Conservation (phyloP, 2,329 filamentous ascomycete species). For the Volutella citrinella region DNA sequence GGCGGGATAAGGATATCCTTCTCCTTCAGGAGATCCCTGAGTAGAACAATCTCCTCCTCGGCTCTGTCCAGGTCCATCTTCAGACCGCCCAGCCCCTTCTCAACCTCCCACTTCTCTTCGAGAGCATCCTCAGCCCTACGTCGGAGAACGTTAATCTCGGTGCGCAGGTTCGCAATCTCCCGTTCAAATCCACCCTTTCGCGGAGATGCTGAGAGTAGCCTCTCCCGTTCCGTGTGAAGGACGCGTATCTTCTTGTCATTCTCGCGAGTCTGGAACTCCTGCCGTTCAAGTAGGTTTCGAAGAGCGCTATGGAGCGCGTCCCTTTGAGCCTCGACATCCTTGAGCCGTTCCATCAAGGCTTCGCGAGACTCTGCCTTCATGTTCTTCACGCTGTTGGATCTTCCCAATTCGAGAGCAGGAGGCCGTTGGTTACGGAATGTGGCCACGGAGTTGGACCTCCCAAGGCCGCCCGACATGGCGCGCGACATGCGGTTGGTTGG, state of each 20-base stretch:
- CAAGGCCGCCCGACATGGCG: constrained; percentile 47
- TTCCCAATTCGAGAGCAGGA: constrained; percentile 45
- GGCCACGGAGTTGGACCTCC: constrained; percentile 66
- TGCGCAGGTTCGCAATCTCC: constrained; percentile 75
- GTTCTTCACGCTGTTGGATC: constrained; percentile 59
- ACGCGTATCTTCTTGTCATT: constrained; percentile 76
- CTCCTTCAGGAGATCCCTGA: constrained; percentile 74
- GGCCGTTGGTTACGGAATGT: constrained; percentile 42
- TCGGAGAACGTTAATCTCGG: constrained; percentile 81
- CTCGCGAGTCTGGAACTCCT: constrained; percentile 79
- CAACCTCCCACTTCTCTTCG: constrained; percentile 93
- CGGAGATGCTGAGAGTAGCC: constrained; percentile 65
- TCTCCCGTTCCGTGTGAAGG: constrained; percentile 76
- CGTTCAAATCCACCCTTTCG: constrained; percentile 77
- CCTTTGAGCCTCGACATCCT: constrained; percentile 89
- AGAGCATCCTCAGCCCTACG: constrained; percentile 89
- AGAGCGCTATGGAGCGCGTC: constrained; percentile 88
- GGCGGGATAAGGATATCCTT: constrained; percentile 76
- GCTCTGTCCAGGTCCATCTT: constrained; percentile 97
- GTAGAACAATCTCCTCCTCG: constrained; percentile 85
- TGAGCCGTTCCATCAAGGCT: constrained; percentile 72
- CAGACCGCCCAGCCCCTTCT: constrained; percentile 81
- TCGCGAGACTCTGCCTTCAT: constrained; percentile 58
- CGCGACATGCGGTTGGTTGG: constrained; percentile 25
- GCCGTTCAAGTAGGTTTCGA: constrained; percentile 79